Evolutionary conservation across 192 early-diverging fungal species (phyloP).

Genomic region (Coemansia sp.): DNA sequence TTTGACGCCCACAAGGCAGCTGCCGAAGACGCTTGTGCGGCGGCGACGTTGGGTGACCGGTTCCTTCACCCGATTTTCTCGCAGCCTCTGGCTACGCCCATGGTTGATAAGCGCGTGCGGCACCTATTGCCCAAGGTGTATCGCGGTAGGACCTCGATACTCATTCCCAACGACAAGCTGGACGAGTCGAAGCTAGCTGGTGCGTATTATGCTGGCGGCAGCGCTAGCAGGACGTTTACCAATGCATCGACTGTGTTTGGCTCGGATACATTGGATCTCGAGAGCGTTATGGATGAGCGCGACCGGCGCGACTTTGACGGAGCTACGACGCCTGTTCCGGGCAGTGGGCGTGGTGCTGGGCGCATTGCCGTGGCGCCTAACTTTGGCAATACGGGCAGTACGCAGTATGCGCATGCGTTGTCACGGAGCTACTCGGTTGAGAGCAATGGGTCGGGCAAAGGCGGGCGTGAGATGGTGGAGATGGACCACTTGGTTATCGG

Average conservation of each 20-base stretch:
- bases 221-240: constrained; percentile 21
- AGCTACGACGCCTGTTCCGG: constrained; percentile 25
- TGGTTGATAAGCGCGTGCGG: constrained; percentile 66
- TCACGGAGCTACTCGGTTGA: constrained; percentile 40
- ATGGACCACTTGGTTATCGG: constrained; percentile 21
- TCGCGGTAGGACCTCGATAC: constrained; percentile 45
- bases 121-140: constrained; percentile 67
- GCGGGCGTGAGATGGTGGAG: constrained; percentile 13
- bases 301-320: constrained; percentile 54
- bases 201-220: constrained; percentile 2
- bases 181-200: background rate
- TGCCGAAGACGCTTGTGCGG: constrained; percentile 9
- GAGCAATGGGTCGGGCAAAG: constrained; percentile 18
- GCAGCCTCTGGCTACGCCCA: constrained; percentile 62
- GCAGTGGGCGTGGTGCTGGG: background rate
- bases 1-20: constrained; percentile 23
- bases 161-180: background rate
- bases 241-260: constrained; percentile 46
- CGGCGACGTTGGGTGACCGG: constrained; percentile 53
- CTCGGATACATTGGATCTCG: constrained; percentile 27
- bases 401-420: constrained; percentile 8
- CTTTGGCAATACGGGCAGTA: background rate
- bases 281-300: constrained; percentile 50
- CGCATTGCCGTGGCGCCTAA: background rate
- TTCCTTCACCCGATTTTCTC: constrained; percentile 70